Conservation (phyloP, 176 grass and related monocot genomes). For the Bolboschoenus planiculmis region DNA sequence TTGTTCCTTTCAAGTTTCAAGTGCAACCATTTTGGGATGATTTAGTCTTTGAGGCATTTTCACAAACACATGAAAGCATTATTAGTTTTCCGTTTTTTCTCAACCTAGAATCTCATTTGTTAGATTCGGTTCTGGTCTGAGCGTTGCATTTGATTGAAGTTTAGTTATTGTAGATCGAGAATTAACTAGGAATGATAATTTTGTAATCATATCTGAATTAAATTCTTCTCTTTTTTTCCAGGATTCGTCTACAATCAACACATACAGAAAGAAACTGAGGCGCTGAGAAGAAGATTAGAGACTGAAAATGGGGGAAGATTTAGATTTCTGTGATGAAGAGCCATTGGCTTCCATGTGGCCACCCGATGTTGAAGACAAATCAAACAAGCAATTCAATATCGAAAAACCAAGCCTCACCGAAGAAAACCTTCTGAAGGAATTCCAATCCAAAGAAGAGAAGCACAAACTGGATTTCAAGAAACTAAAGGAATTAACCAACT, state of each 20-base stretch:
- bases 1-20: neutral
- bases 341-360: constrained; percentile 79
- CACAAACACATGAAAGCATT: neutral
- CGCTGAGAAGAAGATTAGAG: neutral
- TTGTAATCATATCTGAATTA: neutral
- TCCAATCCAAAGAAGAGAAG: constrained; percentile 31
- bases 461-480: constrained; percentile 33
- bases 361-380: constrained; percentile 47
- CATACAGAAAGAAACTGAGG: neutral
- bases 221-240: neutral
- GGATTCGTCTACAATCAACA: neutral
- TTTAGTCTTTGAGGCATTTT: neutral
- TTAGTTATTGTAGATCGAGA: neutral
- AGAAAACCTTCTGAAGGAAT: constrained; percentile 35
- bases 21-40: neutral
- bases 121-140: neutral
- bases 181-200: neutral
- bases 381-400: constrained; percentile 57
- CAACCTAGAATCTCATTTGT: neutral
- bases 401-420: constrained; percentile 50
- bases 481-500: constrained; percentile 52
- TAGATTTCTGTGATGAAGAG: constrained; percentile 49
- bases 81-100: neutral
- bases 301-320: constrained; percentile 53
- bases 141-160: neutral